Evolutionary conservation across 345 rosid species (phyloP).

Genomic region (Eucalyptus erythrocorys): DNA sequence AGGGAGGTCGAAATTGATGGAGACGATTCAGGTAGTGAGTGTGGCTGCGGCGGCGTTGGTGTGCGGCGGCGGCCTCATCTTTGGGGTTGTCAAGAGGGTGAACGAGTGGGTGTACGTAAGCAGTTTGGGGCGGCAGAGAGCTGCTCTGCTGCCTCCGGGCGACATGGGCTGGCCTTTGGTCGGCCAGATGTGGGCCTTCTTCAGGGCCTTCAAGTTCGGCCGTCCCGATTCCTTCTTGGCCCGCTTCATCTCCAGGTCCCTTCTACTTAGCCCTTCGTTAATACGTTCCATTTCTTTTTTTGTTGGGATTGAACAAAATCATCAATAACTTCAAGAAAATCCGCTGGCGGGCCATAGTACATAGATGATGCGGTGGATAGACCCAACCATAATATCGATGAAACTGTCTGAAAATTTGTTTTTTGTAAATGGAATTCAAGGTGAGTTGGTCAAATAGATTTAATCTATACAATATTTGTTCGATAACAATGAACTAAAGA

Average conservation of each 20-base stretch:
- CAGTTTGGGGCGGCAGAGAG: not conserved
- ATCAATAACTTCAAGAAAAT: not conserved
- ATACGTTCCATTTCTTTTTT: not conserved
- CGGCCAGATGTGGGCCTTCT: conserved; percentile 81
- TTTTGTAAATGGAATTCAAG: no score
- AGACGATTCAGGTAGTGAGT: not conserved
- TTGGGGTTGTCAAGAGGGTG: not conserved
- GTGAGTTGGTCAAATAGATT: no score
- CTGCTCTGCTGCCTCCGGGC: conserved; percentile 57
- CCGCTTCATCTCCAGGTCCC: conserved; percentile 26
- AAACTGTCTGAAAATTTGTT: no score
- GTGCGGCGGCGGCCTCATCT: not conserved
- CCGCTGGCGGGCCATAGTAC: not conserved
- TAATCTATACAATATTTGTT: no score
- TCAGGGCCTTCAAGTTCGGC: conserved; percentile 55
- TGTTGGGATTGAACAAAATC: not conserved
- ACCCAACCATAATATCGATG: not conserved
- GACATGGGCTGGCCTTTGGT: conserved; percentile 81
- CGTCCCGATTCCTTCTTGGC: conserved; percentile 62
- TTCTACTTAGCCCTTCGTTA: not conserved
- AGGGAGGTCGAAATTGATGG: not conserved
- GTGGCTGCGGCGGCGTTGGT: not conserved
- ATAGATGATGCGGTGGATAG: not conserved
- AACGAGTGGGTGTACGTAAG: not conserved
- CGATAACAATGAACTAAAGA: no score